phyloP scores from a whole-genome alignment of 768 basidiomycete genomes.

The Mycena pura region DNA sequence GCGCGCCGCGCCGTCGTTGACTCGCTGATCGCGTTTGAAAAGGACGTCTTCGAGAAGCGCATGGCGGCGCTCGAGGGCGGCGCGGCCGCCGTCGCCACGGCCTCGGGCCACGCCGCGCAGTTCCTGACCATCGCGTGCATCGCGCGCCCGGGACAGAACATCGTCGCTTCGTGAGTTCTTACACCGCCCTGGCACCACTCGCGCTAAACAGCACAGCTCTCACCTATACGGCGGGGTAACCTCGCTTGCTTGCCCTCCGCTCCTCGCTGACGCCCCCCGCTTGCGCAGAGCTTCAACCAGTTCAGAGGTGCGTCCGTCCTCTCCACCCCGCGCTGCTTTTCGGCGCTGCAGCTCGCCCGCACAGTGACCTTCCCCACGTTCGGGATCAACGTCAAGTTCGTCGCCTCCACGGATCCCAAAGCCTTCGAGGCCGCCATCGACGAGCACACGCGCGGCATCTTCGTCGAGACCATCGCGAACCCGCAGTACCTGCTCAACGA shows the following conservation, averaged over 20 bases:
- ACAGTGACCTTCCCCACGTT: slow-evolving; percentile 73
- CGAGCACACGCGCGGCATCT: slow-evolving; percentile 78
- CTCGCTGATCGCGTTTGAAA: not conserved
- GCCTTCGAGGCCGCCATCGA: slow-evolving; percentile 75
- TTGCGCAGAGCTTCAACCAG: slow-evolving; percentile 70
- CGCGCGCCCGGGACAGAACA: slow-evolving; percentile 75
- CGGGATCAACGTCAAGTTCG: slow-evolving; percentile 70
- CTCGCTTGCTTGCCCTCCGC: too few relatives aligned
- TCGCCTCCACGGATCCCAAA: slow-evolving; percentile 59
- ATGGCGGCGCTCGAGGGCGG: slow-evolving; percentile 86
- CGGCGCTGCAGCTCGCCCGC: too few relatives aligned
- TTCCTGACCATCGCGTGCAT: slow-evolving; percentile 72
- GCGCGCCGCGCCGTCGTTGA: not conserved
- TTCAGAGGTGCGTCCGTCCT: slow-evolving; percentile 57
- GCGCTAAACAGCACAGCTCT: slow-evolving; percentile 45
- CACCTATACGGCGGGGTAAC: slow-evolving; percentile 72
- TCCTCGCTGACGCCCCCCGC: not conserved
- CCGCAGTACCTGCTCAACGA: slow-evolving; percentile 74
- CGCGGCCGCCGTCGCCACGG: slow-evolving; percentile 72
- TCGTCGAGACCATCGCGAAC: slow-evolving; percentile 81
- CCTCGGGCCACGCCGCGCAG: slow-evolving; percentile 81
- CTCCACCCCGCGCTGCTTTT: too few relatives aligned
- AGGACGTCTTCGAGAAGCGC: slow-evolving; percentile 83
- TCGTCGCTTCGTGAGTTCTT: slow-evolving; percentile 67
- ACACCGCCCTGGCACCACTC: not conserved